Base-by-base conservation (phyloP, 371 early-diverging fungal species). In the Cokeromyces recurvatus region DNA sequence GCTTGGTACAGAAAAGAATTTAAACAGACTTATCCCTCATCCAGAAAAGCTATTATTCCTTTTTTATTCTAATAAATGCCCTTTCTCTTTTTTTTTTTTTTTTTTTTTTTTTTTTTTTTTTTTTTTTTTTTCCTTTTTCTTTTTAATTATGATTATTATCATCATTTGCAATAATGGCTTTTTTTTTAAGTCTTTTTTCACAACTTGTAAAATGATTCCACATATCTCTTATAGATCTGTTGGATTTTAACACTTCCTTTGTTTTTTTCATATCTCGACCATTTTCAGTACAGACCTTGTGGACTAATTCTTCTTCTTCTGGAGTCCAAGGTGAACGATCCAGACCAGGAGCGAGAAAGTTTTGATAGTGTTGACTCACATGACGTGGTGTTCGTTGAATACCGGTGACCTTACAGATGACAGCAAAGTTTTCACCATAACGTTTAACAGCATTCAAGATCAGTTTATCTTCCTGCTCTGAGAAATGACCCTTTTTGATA, bases 31-130 rank as follows among this genome's bases (percentile, higher is more conserved):
- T 83, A 82, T 24, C 74, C 79, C 2, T 20, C 32, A 2, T 23
- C 62, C 15, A 59, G 87, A 50, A 80, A 64, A 48, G 85, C 82
- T 0, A 54, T 87, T 5, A 54, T 87, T 29, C 87, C 87, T 5
- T 84, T 62, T 52, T 9, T 86, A 2, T 55, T 71, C 19, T 83
- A 39, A 27, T 21, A 11, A 23, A 29, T 8, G 19, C 14, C 19
- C 16, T 23, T 24, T n/a, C 7, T 19, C 25, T 24, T 16, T 32
- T 32, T 15, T 35, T 32, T 19, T 42, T 36, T 23, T 27, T 36
- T 37, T 19, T 10, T 3, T 16, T 32, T 27, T 8, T 22, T 20
- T 22, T 17, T 25, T 27, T n/a, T n/a, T 17, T 35, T 24, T 16
- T 32, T 32, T 15, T 35, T 32, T 19, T 42, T 36, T 23, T 27